A percentile compares a stretch with the other conserved stretches of the same genome.
These are phyloP conservation scores for Coemansia sp. DNA, from an alignment of 192 early-diverging fungal species.

Conservation along the genomic window DNA sequence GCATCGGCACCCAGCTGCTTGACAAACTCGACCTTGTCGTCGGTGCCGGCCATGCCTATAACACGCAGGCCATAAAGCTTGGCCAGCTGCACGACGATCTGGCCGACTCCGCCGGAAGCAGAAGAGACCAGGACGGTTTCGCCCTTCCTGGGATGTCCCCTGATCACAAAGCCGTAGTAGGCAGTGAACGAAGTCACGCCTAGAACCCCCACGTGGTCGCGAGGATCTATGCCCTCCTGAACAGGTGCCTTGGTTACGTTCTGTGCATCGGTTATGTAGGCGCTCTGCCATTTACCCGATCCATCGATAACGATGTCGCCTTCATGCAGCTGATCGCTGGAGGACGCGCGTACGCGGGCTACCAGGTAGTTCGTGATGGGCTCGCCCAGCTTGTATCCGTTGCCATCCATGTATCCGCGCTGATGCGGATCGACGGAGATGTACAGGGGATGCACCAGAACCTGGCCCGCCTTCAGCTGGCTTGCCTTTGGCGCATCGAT, in stretches of 20 bases:
- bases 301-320: constrained; percentile 66
- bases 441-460: constrained; percentile 62
- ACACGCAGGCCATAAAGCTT: constrained; percentile 73
- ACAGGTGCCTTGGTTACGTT: constrained; percentile 12
- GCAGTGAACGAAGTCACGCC: constrained; percentile 84
- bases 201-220: constrained; percentile 52
- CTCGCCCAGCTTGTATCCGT: no score
- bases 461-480: constrained; percentile 23
- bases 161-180: constrained; percentile 59
- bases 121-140: constrained; percentile 82
- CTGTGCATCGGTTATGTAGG: constrained; percentile 43
- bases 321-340: constrained; percentile 52
- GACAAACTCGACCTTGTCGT: constrained; percentile 79
- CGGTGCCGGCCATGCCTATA: constrained; percentile 77
- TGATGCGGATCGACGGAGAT: constrained; percentile 67
- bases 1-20: constrained; percentile 72
- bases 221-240: constrained; percentile 3
- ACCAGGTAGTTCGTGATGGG: no score
- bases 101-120: constrained; percentile 78
- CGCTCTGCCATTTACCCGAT: constrained; percentile 58
- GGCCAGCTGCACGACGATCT: constrained; percentile 77
- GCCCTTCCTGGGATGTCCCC: constrained; percentile 71
- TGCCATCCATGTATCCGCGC: no score
- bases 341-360: constrained; percentile 62
- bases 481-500: constrained; percentile 12